Conservation (phyloP, 2,329 filamentous ascomycete genomes). For the Cylindrodendrum hubeiense region DNA sequence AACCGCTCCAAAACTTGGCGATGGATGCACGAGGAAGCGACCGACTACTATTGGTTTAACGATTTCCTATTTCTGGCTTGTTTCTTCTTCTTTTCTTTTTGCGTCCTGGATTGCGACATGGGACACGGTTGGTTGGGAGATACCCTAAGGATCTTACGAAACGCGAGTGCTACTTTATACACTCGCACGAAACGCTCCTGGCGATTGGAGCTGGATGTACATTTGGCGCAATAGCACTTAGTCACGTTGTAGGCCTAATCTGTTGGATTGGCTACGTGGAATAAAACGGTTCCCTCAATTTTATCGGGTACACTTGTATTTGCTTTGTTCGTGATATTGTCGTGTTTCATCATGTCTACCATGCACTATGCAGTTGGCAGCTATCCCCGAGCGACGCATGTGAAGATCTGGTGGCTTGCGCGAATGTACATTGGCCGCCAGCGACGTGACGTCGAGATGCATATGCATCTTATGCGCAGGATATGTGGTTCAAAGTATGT, state of each 20-base stretch:
- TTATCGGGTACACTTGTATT: too few species aligned
- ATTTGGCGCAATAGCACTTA: neutral
- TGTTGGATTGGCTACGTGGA: neutral
- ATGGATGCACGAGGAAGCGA: neutral
- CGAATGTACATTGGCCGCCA: neutral
- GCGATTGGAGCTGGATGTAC: constrained; percentile 7
- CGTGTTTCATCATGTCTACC: neutral
- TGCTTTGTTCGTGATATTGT: neutral
- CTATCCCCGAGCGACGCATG: neutral
- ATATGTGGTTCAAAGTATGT: constrained; percentile 1
- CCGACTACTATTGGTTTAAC: neutral
- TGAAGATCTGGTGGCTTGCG: neutral
- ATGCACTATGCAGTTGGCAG: neutral
- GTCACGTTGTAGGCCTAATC: neutral
- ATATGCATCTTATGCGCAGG: constrained; percentile 11
- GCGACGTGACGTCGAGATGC: constrained; percentile 2
- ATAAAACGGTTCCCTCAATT: neutral
- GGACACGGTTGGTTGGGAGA: constrained; percentile 15
- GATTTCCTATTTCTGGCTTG: neutral
- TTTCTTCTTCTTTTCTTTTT: neutral
- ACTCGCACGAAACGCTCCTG: constrained; percentile 10
- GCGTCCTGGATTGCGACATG: constrained; percentile 14
- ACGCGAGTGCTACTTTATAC: neutral
- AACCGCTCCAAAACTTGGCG: neutral
- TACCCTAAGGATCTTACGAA: constrained; percentile 19